Conservation (phyloP, 441 rosid genomes). For the Iberis amara region DNA sequence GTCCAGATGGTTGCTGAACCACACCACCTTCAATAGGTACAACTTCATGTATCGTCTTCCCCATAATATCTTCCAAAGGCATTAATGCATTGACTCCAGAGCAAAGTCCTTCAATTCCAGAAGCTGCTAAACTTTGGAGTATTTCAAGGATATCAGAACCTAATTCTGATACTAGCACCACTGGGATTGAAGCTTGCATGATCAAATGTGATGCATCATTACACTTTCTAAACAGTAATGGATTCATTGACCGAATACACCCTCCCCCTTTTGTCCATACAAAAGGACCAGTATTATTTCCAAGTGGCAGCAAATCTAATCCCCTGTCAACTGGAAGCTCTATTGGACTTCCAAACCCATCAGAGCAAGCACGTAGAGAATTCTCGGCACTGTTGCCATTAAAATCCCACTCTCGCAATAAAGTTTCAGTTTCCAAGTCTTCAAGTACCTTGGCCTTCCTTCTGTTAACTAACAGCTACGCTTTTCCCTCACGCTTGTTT, state of each 20-base stretch:
- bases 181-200: conserved; percentile 55
- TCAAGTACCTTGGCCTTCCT: conserved; percentile 55
- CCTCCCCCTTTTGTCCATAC: conserved; percentile 45
- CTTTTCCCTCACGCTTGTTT: conserved; percentile 35
- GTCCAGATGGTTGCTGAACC: conserved; percentile 27
- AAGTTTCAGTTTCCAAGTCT: conserved; percentile 68
- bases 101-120: conserved; percentile 44
- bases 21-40: conserved; percentile 11
- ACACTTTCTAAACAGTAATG: conserved; percentile 38
- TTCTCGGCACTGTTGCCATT: conserved; percentile 49
- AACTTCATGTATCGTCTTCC: conserved; percentile 52
- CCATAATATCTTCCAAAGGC: conserved; percentile 65
- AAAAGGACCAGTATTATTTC: conserved; percentile 44
- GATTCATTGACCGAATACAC: conserved; percentile 51
- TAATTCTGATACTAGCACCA: conserved; percentile 51
- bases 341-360: conserved; percentile 86
- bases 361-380: conserved; percentile 41
- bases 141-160: conserved; percentile 50
- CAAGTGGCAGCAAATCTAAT: conserved; percentile 40
- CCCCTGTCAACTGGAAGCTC: conserved; percentile 40
- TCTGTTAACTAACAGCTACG: conserved; percentile 36
- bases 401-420: conserved; percentile 62
- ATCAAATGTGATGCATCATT: conserved; percentile 44
- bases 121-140: conserved; percentile 50
- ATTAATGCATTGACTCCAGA: conserved; percentile 38